Percentiles rank a stretch among this genome's conserved stretches.
These are phyloP conservation scores for Trametes elegans DNA, from an alignment of 768 basidiomycete genomes.

Conservation along the genomic window DNA sequence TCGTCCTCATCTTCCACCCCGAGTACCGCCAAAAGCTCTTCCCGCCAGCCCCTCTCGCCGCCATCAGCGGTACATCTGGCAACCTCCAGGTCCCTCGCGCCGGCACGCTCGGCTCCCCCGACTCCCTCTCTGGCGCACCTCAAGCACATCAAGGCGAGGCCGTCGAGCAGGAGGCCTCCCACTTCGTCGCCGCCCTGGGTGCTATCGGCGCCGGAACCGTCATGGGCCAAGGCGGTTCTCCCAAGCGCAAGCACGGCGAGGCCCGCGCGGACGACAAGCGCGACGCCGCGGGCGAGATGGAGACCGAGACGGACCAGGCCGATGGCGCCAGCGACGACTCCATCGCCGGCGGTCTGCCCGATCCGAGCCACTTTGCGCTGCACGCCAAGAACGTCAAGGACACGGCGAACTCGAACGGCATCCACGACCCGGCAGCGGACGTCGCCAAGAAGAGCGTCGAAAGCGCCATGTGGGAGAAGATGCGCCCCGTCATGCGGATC, in stretches of 20 bases:
- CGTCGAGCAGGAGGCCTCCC: conserved; percentile 38
- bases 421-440: conserved; percentile 30
- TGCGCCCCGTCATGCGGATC: conserved; percentile 34
- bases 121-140: conserved; percentile 35
- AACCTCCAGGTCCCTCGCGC: conserved; percentile 35
- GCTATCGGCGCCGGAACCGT: conserved; percentile 33
- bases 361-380: conserved; percentile 30
- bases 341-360: conserved; percentile 26
- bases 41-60: conserved; percentile 35
- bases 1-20: conserved; percentile 38
- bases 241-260: conserved; percentile 18
- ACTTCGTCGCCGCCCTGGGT: conserved; percentile 34
- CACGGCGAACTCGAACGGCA: conserved; percentile 21
- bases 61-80: conserved; percentile 31
- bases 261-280: conserved; percentile 24
- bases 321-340: conserved; percentile 23
- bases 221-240: conserved; percentile 23
- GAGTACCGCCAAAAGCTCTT: conserved; percentile 34
- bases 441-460: conserved; percentile 31
- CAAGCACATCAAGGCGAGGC: conserved; percentile 38
- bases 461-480: conserved; percentile 33
- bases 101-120: conserved; percentile 31
- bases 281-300: conserved; percentile 21
- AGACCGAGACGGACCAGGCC: conserved; percentile 22
- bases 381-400: conserved; percentile 30